Conservation (phyloP, 2,329 filamentous ascomycete genomes). For the Alternaria sp. region DNA sequence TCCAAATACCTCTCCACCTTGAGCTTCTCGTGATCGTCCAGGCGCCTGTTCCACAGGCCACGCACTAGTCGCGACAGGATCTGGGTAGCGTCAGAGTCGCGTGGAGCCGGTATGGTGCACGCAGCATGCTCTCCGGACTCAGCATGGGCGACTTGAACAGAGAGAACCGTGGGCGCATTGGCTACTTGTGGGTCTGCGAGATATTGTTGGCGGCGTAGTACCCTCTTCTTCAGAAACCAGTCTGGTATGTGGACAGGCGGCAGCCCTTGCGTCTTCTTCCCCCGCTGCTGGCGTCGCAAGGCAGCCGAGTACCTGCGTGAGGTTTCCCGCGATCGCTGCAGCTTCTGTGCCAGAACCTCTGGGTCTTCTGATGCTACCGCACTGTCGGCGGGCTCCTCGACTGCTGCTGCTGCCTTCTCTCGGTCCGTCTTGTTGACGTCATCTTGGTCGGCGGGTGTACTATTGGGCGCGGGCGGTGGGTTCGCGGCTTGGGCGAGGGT, state of each 20-base stretch:
- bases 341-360: slow-evolving; percentile 45
- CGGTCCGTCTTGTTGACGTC: slow-evolving; percentile 25
- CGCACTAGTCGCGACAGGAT: slow-evolving; percentile 34
- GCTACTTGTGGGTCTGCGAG: slow-evolving; percentile 11
- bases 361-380: slow-evolving; percentile 38
- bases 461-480: slow-evolving; percentile 39
- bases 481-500: slow-evolving; percentile 33
- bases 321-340: slow-evolving; percentile 44
- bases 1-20: slow-evolving; percentile 30
- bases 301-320: slow-evolving; percentile 44
- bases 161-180: slow-evolving; percentile 23
- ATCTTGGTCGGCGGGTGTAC: slow-evolving; percentile 34
- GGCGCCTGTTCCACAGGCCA: slow-evolving; percentile 30
- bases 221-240: slow-evolving; percentile 62
- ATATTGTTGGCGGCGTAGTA: slow-evolving; percentile 51
- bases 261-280: slow-evolving; percentile 41
- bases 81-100: slow-evolving; percentile 25
- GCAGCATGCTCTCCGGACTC: slow-evolving; percentile 34
- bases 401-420: slow-evolving; percentile 22
- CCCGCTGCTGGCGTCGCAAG: slow-evolving; percentile 41
- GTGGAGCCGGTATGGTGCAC: slow-evolving; percentile 28
- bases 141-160: slow-evolving; percentile 30
- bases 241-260: slow-evolving; percentile 59
- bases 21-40: slow-evolving; percentile 31
- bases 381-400: slow-evolving; percentile 28